Conservation (phyloP, 768 basidiomycete genomes). For the Hirschioporus abietinus region DNA sequence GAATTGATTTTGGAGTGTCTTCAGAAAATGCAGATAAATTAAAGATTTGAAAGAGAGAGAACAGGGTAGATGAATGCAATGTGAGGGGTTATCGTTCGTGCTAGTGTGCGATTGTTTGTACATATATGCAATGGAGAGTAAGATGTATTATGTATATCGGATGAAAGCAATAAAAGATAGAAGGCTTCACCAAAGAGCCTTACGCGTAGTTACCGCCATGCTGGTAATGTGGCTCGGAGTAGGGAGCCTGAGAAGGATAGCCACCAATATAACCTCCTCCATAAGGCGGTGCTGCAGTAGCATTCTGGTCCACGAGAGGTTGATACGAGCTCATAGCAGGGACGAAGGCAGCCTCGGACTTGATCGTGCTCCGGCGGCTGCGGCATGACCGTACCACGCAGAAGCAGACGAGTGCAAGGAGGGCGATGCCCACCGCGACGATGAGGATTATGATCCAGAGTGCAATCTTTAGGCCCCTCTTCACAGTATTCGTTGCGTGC, state of each 20-base stretch:
- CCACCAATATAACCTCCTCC: background rate
- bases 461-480: background rate
- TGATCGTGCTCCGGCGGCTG: background rate
- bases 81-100: too few relatives aligned
- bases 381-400: background rate
- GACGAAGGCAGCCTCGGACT: background rate
- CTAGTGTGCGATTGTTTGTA: too few relatives aligned
- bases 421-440: background rate
- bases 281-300: background rate
- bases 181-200: background rate
- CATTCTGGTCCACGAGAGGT: background rate
- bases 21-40: too few relatives aligned
- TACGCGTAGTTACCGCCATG: background rate
- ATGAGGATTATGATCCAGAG: background rate
- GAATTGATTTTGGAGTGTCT: too few relatives aligned
- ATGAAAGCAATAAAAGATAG: too few relatives aligned
- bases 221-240: background rate
- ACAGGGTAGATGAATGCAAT: too few relatives aligned
- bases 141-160: too few relatives aligned
- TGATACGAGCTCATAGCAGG: background rate
- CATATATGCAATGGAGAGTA: too few relatives aligned
- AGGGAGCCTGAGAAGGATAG: background rate
- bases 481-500: background rate
- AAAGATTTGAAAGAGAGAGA: too few relatives aligned
- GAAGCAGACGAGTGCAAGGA: background rate